Base-by-base conservation (phyloP, 768 basidiomycete genomes). In the Strobilomyces dryophilus region DNA sequence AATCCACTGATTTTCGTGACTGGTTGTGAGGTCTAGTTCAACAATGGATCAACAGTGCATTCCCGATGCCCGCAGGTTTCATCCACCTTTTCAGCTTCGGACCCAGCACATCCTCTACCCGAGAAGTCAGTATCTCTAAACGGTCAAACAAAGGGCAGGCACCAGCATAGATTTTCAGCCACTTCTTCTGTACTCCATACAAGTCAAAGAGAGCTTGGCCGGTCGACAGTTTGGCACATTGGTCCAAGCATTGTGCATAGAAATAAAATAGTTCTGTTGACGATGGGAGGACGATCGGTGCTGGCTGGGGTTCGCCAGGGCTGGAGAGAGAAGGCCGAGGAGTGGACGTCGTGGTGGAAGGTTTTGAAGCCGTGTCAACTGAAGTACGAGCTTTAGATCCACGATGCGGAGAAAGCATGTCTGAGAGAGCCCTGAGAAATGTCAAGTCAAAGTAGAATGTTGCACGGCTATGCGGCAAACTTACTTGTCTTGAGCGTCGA, bases 231-330 rank as follows among this genome's bases (percentile, higher is more conserved):
- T 90, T 94, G 2, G 91, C 87, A 63, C 95, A 98, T 64, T 94
- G 91, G 48, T 98, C 97, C 34, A 99, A 73, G 51, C 87, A 94
- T 67, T 98, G 94, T 0, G 85, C 92, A 66, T 98, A 98, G 71
- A 97, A 93, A 68, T 95, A 97, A 75, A 98, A 99, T 17, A 99
- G 73, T 60, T 98, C 95, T 1, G 95, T 98, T 1, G 95, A 98
- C 0, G 92, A 94, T 0, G 92, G 89, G 8, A 98, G 78, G 1
- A 98, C 91, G 3, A 80, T 73, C n/a, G 79, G 76, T 1, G 81
- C 70, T 0, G 81, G 71, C 26, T 75, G 73, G 24, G 76, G 72
- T 3, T 76, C 77, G 12, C 73, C 76, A 27, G 75, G 71, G 24
- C 68, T 69, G 12, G 71, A 71, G 20, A 73, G 68, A 17, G 79